Evolutionary conservation across 768 basidiomycete species (phyloP).

Genomic region (Mycena olivaceomarginata): DNA sequence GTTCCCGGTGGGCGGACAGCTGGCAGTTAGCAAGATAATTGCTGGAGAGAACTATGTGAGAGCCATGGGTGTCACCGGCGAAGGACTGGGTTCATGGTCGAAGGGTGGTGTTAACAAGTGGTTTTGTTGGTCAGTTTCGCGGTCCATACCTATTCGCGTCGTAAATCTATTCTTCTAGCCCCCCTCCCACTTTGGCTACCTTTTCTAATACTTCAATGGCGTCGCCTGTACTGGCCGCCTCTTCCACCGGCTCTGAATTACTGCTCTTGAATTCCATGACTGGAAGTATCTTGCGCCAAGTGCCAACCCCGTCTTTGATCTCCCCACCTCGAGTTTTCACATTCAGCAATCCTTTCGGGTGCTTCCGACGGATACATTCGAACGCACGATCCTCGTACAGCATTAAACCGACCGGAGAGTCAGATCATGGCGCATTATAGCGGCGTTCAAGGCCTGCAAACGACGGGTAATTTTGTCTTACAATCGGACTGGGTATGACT

Average conservation of each 20-base stretch:
- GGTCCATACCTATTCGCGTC: conserved; percentile 25
- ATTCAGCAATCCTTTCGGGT: conserved; percentile 80
- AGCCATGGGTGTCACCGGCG: conserved; percentile 74
- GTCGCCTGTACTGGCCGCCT: conserved; percentile 75
- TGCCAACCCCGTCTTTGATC: conserved; percentile 72
- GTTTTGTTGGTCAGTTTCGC: conserved; percentile 77
- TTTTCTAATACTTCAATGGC: conserved; percentile 70
- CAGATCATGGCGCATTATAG: conserved; percentile 87
- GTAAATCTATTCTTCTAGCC: conserved; percentile 46
- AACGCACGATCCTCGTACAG: conserved; percentile 82
- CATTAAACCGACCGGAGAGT: conserved; percentile 66
- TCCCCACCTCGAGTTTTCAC: conserved; percentile 82
- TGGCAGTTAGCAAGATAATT: conserved; percentile 83
- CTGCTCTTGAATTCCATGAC: conserved; percentile 85
- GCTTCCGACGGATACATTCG: conserved; percentile 85
- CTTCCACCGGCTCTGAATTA: conserved; percentile 77
- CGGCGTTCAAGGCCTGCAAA: conserved; percentile 89
- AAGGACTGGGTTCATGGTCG: conserved; percentile 86
- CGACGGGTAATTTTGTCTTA: conserved; percentile 86
- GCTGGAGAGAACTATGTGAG: conserved; percentile 89
- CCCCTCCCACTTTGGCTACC: conserved; percentile 57
- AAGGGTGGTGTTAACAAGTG: conserved; percentile 93
- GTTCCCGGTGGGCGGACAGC: conserved; percentile 82
- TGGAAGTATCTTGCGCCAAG: conserved; percentile 77
- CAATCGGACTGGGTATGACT: conserved; percentile 87